phyloP scores from a whole-genome alignment of 2,329 filamentous ascomycete genomes.

The Scedosporium boydii region DNA sequence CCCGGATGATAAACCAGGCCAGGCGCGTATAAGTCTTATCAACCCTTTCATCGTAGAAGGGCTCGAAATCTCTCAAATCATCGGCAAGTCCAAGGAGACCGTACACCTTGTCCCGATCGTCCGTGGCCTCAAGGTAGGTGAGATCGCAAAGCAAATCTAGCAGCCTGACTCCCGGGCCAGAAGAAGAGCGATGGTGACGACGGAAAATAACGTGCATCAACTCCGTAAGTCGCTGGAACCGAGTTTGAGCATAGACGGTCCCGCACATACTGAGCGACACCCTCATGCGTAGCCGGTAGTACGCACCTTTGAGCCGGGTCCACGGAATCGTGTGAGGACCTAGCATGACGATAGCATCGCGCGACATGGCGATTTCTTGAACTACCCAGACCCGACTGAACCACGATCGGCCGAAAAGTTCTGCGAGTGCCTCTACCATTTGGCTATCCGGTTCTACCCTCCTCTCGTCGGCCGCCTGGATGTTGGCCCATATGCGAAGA shows the following conservation, averaged over 20 bases:
- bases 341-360: not conserved
- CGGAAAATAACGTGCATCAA: not conserved
- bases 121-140: not conserved
- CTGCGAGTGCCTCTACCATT: not conserved
- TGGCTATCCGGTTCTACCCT: not conserved
- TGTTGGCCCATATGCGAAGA: not conserved
- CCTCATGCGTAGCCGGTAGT: not conserved
- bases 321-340: not conserved
- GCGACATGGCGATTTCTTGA: not conserved
- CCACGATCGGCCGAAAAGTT: not conserved
- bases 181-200: not conserved
- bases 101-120: not conserved
- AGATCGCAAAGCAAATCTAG: not conserved
- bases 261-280: not conserved
- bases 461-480: not conserved
- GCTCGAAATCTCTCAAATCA: conserved; percentile 22
- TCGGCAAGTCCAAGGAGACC: conserved; percentile 9
- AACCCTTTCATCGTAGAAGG: not conserved
- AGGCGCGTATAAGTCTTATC: not conserved
- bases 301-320: not conserved
- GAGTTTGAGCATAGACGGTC: not conserved
- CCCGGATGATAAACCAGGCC: not conserved
- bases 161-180: not conserved
- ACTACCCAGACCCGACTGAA: not conserved
- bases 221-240: not conserved